Evolutionary conservation across 805 yeast genomes (phyloP), one percentile per base, ranked within the genome.

Genomic region (Candida verbasci): DNA sequence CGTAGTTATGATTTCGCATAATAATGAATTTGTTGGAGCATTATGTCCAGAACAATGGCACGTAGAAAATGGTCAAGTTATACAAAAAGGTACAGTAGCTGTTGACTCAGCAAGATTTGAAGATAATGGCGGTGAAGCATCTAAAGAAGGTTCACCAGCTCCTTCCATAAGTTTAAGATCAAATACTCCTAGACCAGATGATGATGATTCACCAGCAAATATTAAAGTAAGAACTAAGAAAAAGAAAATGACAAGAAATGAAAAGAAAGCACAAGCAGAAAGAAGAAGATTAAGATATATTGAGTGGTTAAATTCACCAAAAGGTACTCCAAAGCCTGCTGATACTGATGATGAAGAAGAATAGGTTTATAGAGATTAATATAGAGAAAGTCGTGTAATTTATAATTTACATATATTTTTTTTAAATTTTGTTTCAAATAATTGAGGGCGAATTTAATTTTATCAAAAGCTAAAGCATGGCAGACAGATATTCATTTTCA

Each of bases 31-130:
- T 49, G 96, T 89, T 29, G 95, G 97, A 38, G 97, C 97, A 5
- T 68, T 91, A 52, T 89, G 97, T 62, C 97, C 97, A 25, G 98
- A 91, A 68, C 97, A 89, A 65, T 91, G 98, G 98, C 78, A 84
- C 50, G 95, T 91, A 39, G 95, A 87, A 60, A 84, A 89, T 54
- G 97, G 97, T 60, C 74, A 74, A 41, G 80, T 91, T 69, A 84
- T 85, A 17, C 87, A 82, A 51, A 85, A 81, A 69, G 95, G 95
- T 45, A 76, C 76, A 41, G 78, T 78, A 18, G 82, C 74, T 34
- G 80, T 91, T 40, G 94, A 88, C 55, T 68, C 72, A 42, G 72
- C 78, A 31, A 74, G 95, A 56, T 91, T 91, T 46, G 96, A 85
- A 61, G 95, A 86, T 58, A 78, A 80, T 48, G 84, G 78, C 39